These are phyloP conservation scores for Talaromyces adpressus DNA, from an alignment of 495 filamentous ascomycete genomes.

Conservation along the genomic window DNA sequence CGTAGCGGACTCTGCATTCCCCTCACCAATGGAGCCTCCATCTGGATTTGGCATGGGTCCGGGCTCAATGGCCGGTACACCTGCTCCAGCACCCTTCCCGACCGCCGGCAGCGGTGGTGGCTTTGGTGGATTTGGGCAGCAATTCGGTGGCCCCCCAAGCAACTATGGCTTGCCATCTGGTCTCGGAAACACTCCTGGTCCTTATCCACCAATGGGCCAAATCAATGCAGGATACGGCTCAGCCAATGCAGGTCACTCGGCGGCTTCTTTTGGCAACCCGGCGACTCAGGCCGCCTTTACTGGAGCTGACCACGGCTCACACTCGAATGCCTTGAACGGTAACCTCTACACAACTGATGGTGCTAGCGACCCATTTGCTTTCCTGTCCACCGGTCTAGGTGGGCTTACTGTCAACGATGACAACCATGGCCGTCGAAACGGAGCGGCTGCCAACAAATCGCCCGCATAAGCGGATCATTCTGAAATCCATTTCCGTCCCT, in stretches of 20 bases:
- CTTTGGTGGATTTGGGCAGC: constrained; percentile 72
- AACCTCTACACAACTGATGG: constrained; percentile 52
- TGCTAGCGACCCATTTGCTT: constrained; percentile 79
- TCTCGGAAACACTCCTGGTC: constrained; percentile 68
- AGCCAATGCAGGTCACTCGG: constrained; percentile 62
- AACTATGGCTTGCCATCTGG: constrained; percentile 90
- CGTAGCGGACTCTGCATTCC: constrained; percentile 87
- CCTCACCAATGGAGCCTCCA: constrained; percentile 81
- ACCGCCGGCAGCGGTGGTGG: constrained; percentile 61
- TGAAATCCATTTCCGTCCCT: constrained; percentile 5
- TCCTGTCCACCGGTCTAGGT: constrained; percentile 75
- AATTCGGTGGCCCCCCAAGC: constrained; percentile 82
- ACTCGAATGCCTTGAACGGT: constrained; percentile 47
- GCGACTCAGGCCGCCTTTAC: constrained; percentile 88
- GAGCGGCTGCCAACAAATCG: constrained; percentile 44
- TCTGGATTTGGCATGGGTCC: constrained; percentile 71
- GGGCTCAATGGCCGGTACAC: constrained; percentile 76
- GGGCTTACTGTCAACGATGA: constrained; percentile 77
- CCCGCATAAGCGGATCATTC: constrained; percentile 28
- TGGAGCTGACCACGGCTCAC: constrained; percentile 64
- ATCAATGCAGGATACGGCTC: constrained; percentile 66
- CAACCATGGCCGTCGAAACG: constrained; percentile 69
- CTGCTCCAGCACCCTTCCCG: constrained; percentile 75
- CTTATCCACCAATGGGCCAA: constrained; percentile 73
- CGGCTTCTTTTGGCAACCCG: constrained; percentile 87